Evolutionary conservation across 208 protist species (phyloP).

Genomic region (Trypanosoma melophagium): DNA sequence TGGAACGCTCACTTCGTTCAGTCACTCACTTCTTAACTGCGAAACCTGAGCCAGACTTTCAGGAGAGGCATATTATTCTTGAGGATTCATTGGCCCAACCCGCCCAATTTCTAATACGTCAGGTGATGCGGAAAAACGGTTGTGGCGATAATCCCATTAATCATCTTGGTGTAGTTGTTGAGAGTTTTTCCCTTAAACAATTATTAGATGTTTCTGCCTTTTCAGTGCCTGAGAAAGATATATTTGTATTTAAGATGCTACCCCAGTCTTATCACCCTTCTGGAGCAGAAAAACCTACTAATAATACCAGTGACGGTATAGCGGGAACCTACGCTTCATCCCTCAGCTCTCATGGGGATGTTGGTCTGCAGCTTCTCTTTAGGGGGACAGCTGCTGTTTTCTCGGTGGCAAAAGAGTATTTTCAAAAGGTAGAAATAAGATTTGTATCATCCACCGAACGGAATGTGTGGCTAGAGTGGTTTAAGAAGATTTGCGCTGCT

Average conservation of each 20-base stretch:
- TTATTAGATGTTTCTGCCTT: slow-evolving; percentile 51
- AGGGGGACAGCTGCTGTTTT: slow-evolving; percentile 16
- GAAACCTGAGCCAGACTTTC: slow-evolving; percentile 40
- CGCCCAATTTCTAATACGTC: slow-evolving; percentile 40
- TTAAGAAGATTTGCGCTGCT: slow-evolving; percentile 41
- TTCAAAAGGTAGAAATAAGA: slow-evolving; percentile 40
- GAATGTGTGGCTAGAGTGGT: slow-evolving; percentile 46
- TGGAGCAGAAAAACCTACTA: not conserved
- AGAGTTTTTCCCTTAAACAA: slow-evolving; percentile 34
- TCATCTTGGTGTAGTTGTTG: not conserved
- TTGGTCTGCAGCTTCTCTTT: slow-evolving; percentile 53
- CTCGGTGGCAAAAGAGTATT: slow-evolving; percentile 15
- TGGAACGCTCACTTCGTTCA: slow-evolving; percentile 34
- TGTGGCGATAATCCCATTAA: not conserved
- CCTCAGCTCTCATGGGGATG: slow-evolving; percentile 47
- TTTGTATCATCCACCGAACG: slow-evolving; percentile 50
- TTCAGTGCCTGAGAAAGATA: slow-evolving; percentile 49
- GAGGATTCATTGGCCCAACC: slow-evolving; percentile 16
- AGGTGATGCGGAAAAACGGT: not conserved
- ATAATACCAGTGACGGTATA: not conserved
- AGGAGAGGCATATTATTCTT: slow-evolving; percentile 48
- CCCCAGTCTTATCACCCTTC: slow-evolving; percentile 21
- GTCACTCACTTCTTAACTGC: slow-evolving; percentile 44
- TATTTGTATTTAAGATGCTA: slow-evolving; percentile 41
- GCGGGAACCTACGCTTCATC: slow-evolving; percentile 11